Percentiles rank a stretch among this genome's conserved stretches.
These are phyloP conservation scores for Paramecium tetraurelia DNA, from an alignment of 73 alveolate species.

Conservation along the genomic window DNA sequence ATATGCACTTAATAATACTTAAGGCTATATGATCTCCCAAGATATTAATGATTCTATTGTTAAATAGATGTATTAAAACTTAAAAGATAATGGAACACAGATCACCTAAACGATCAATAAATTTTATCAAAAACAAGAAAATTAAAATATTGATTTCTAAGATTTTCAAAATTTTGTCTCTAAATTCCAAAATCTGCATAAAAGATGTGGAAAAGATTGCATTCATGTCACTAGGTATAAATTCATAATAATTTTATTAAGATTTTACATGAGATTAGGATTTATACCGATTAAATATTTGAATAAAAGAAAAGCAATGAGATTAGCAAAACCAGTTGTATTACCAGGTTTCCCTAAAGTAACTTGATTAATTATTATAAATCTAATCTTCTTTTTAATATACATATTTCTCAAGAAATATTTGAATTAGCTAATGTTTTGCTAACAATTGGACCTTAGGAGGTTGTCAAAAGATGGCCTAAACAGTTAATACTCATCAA, in stretches of 20 bases:
- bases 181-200: neutral
- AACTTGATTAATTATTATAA: neutral
- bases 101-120: neutral
- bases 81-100: neutral
- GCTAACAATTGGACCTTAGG: neutral
- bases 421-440: slow-evolving; percentile 1
- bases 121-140: neutral
- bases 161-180: neutral
- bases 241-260: neutral
- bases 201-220: slow-evolving; percentile 44
- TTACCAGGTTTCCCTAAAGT: slow-evolving; percentile 17
- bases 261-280: slow-evolving; percentile 35
- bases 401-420: slow-evolving; percentile 41
- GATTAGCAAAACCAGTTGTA: slow-evolving; percentile 26
- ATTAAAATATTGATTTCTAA: neutral
- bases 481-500: neutral
- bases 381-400: neutral
- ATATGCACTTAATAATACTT: neutral
- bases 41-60: neutral
- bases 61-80: neutral
- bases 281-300: slow-evolving; percentile 1
- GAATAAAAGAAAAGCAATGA: slow-evolving; percentile 38
- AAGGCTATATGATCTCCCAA: neutral
- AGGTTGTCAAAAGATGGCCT: slow-evolving; percentile 20
- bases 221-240: neutral